Percentiles rank a stretch among this genome's conserved stretches.
Evolutionary conservation across 2,329 filamentous ascomycete genomes (phyloP).

Genomic region (Ilyonectria mors-panacis): DNA sequence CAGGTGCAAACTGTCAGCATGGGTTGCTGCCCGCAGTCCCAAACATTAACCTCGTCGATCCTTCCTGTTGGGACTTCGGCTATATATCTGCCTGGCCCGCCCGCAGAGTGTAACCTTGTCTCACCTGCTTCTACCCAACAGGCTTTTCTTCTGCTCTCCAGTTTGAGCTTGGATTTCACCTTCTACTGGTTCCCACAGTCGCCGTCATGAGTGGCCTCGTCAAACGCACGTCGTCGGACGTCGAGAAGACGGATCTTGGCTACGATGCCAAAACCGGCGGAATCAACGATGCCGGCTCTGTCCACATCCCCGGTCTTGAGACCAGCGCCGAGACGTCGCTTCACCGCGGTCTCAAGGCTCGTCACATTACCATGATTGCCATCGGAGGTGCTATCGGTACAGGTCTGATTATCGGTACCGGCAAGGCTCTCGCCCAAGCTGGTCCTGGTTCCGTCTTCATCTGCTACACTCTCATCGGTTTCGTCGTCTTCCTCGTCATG

Average conservation of each 20-base stretch:
- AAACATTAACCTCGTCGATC: conserved; percentile 27
- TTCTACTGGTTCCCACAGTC: background rate
- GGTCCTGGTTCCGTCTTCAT: conserved; percentile 79
- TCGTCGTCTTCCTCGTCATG: conserved; percentile 87
- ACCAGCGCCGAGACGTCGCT: conserved; percentile 64
- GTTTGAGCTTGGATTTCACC: background rate
- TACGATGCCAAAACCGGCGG: conserved; percentile 34
- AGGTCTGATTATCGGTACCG: conserved; percentile 80
- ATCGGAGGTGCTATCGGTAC: conserved; percentile 83
- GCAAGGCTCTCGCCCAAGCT: conserved; percentile 66
- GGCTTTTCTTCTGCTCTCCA: background rate
- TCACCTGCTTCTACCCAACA: background rate
- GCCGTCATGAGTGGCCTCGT: conserved; percentile 31
- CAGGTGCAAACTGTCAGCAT: conserved; percentile 10
- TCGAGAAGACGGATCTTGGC: conserved; percentile 45
- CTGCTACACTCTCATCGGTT: conserved; percentile 77
- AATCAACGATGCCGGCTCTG: conserved; percentile 29
- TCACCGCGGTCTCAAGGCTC: conserved; percentile 68
- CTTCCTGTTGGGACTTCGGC: background rate
- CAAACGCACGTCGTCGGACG: conserved; percentile 37
- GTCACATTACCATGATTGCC: conserved; percentile 74
- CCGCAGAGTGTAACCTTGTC: conserved; percentile 4
- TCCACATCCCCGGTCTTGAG: conserved; percentile 64
- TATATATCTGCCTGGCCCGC: background rate
- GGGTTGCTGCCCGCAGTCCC: background rate